Percentiles rank a stretch among this genome's conserved stretches.
phyloP scores from a whole-genome alignment of 805 yeast species.

The Yarrowia porcina region DNA sequence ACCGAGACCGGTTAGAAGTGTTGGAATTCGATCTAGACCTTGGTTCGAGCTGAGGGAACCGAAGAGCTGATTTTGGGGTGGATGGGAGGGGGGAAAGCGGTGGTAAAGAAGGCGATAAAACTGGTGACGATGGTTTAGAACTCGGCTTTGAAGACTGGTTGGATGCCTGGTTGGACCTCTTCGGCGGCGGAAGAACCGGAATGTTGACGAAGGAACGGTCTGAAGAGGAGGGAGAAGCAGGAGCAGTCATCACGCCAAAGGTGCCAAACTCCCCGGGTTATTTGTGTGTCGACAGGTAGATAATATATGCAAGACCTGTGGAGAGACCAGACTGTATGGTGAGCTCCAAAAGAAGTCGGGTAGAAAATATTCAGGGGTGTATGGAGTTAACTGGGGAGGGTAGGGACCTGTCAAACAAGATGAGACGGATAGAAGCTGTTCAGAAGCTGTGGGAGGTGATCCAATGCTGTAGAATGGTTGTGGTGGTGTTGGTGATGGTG shows the following conservation, averaged over 20 bases:
- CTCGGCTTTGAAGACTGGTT: no score
- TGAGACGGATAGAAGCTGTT: no score
- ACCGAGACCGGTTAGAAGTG: conserved; percentile 1
- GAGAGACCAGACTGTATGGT: no score
- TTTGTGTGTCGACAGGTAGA: no score
- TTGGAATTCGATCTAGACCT: conserved; percentile 10
- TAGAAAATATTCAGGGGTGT: conserved; percentile 14
- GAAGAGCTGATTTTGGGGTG: conserved; percentile 10
- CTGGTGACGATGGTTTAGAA: no score
- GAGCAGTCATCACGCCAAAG: not conserved
- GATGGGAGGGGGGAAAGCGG: conserved; percentile 3
- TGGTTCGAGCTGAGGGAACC: conserved; percentile 14
- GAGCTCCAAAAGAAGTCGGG: no score
- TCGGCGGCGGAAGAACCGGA: conserved; percentile 3
- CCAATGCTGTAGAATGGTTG: not conserved
- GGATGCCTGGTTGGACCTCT: not conserved
- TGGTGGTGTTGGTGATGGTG: not conserved
- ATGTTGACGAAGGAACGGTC: conserved; percentile 14
- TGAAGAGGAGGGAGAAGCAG: not conserved
- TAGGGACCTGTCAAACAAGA: no score
- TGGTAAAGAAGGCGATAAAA: no score
- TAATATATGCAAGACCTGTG: conserved; percentile 13
- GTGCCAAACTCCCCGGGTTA: no score
- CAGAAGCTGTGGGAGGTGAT: no score
- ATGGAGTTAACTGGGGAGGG: not conserved